Evolutionary conservation across 108 stramenopile species (phyloP), one percentile per base, ranked within the genome.

Genomic region (Nitzschia sp.): DNA sequence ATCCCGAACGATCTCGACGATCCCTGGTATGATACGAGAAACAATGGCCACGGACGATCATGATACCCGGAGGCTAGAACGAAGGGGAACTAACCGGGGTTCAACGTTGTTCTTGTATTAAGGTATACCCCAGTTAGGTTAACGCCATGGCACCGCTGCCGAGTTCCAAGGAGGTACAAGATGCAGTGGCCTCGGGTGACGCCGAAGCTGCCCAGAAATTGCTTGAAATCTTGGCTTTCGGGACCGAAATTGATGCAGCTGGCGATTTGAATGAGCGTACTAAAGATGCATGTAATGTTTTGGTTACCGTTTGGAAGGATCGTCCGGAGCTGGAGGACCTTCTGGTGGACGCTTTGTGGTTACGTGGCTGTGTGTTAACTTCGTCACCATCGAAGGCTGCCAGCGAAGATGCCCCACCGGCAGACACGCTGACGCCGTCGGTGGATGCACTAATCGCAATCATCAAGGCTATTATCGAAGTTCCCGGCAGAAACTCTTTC

Each of bases 321-420:
- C 25, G 30, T 30, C 2, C 9, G 28, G 28, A 51, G 1, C 24
- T 72, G 25, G 54, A 63, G 32, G 72, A 73, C 26, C 27, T 24
- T 29, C 31, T 73, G 42, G 72, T 73, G 9, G 72, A 73, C 46
- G 55, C 53, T 23, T 46, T 73, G 21, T 73, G 72, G 72, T 24
- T 73, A 26, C 24, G 23, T 11, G 55, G 72, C 18, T 65, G 59
- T 2, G 62, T 34, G 46, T 0, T 54, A 3, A 54, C 60, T 13
- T 51, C 64, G 49, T 15, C 21, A 31, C 13, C 64, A 3, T 8
- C 64, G 49, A 51, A 48, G 2, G 2, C 48, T 27, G 11, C 9
- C 42, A 51, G 27, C 56, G 51, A 19, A n/a, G 51, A 19, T 15
- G 24, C 8, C 5, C 6, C 51, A 6, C 24, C 51, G 4, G 4